Evolutionary conservation across 192 early-diverging fungal species (phyloP).

Genomic region (Dispira parvispora): DNA sequence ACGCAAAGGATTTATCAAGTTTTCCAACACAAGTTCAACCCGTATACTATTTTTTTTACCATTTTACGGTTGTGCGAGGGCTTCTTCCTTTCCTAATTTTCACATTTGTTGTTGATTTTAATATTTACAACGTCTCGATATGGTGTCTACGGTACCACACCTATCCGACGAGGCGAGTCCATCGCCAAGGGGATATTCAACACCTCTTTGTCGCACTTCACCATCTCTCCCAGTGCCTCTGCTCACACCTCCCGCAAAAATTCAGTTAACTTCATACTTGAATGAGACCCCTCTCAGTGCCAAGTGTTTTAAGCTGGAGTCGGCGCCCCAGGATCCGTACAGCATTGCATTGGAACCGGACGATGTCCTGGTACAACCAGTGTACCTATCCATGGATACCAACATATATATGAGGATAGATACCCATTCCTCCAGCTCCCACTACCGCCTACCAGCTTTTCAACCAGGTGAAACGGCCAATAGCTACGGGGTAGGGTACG

Average conservation of each 20-base stretch:
- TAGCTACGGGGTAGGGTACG: slow-evolving; percentile 41
- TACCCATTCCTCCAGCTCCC: slow-evolving; percentile 10
- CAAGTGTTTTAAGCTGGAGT: background rate
- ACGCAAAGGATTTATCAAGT: too few relatives aligned
- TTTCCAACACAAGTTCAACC: too few relatives aligned
- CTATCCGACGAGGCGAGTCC: too few relatives aligned
- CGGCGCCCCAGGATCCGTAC: too few relatives aligned
- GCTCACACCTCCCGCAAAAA: background rate
- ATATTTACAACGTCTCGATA: too few relatives aligned
- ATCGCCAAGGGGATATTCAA: too few relatives aligned
- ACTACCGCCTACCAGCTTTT: slow-evolving; percentile 19
- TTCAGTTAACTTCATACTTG: background rate
- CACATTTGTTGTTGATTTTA: too few relatives aligned
- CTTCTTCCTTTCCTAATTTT: too few relatives aligned
- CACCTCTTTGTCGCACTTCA: background rate
- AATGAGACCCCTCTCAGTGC: background rate
- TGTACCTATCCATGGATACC: slow-evolving; percentile 55
- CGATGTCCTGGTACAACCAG: slow-evolving; percentile 32
- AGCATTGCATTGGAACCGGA: background rate
- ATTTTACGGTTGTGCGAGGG: too few relatives aligned
- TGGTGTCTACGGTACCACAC: too few relatives aligned
- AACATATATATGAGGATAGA: slow-evolving; percentile 60
- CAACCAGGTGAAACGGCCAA: slow-evolving; percentile 37
- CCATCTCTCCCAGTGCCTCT: background rate
- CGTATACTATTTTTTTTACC: too few relatives aligned